A percentile compares a stretch with the other conserved stretches of the same genome.
phyloP scores from a whole-genome alignment of 495 filamentous ascomycete genomes.

The Lasiosphaeria hispida region DNA sequence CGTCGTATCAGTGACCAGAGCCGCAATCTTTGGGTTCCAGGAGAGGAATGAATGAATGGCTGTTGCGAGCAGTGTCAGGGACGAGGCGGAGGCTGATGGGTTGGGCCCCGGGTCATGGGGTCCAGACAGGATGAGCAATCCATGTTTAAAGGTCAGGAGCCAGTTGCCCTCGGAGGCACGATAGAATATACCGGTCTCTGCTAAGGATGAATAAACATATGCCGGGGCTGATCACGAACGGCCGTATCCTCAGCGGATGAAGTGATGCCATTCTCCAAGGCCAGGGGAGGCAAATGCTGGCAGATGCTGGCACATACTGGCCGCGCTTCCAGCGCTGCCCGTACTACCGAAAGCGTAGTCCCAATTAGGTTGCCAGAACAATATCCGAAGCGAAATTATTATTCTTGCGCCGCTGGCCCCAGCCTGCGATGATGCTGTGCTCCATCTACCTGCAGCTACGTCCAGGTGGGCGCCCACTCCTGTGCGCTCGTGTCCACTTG shows the following conservation, averaged over 20 bases:
- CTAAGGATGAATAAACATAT: constrained; percentile 16
- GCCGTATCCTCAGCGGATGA: not conserved
- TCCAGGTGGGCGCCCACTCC: not conserved
- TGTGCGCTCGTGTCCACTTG: too few species aligned
- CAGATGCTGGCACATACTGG: not conserved
- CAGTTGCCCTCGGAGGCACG: constrained; percentile 12
- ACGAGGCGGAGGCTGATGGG: not conserved
- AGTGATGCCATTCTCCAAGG: not conserved
- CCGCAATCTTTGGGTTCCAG: too few species aligned
- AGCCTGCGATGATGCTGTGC: constrained; percentile 3
- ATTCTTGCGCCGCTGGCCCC: constrained; percentile 1
- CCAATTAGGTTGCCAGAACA: constrained; percentile 18
- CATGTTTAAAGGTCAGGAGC: constrained; percentile 24
- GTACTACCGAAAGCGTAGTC: constrained; percentile 10
- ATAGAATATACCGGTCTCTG: constrained; percentile 17
- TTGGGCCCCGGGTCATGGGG: not conserved
- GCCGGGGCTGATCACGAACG: constrained; percentile 1
- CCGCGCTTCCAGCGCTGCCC: not conserved
- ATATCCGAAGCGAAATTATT: constrained; percentile 14
- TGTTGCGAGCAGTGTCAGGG: not conserved
- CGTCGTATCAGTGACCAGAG: too few species aligned
- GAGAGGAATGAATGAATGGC: not conserved
- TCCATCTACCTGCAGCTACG: not conserved
- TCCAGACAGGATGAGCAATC: constrained; percentile 21
- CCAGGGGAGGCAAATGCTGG: not conserved